Conservation (phyloP, 345 rosid genomes). For the Lenwebbia sp. region DNA sequence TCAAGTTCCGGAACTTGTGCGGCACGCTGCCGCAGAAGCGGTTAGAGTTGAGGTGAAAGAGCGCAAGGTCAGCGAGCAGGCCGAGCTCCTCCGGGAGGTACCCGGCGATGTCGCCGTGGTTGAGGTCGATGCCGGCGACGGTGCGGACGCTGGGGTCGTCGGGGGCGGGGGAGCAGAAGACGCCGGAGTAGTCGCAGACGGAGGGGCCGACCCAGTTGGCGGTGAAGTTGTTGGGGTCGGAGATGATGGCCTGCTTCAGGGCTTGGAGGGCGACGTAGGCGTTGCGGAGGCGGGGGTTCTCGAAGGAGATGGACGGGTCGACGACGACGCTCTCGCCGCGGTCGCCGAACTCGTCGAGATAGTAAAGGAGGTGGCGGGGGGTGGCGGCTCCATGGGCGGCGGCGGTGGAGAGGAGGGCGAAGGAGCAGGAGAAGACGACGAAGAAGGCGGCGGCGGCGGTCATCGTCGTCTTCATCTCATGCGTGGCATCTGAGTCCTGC, state of each 20-base stretch:
- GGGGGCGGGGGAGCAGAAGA: conserved; percentile 50
- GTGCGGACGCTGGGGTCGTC: conserved; percentile 43
- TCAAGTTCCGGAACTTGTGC: conserved; percentile 26
- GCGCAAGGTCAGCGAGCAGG: conserved; percentile 52
- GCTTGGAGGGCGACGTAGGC: conserved; percentile 46
- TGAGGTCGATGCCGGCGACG: conserved; percentile 73
- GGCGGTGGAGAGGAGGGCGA: background rate
- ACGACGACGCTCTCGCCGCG: background rate
- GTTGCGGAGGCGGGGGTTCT: background rate
- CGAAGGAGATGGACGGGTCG: background rate
- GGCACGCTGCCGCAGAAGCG: conserved; percentile 67
- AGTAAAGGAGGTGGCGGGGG: background rate
- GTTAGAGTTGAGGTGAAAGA: conserved; percentile 71
- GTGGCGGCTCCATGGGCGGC: background rate
- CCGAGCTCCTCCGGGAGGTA: conserved; percentile 69
- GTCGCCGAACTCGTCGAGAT: background rate
- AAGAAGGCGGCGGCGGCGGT: background rate
- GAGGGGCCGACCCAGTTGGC: conserved; percentile 45
- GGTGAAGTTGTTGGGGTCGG: conserved; percentile 56
- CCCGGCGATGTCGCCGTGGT: conserved; percentile 72
- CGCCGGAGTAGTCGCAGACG: conserved; percentile 53
- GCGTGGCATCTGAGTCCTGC: background rate
- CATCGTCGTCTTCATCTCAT: background rate
- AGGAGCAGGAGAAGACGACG: background rate
- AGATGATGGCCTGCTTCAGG: conserved; percentile 65